These are phyloP conservation scores for Mycena polygramma DNA, from an alignment of 768 basidiomycete genomes.

Conservation along the genomic window DNA sequence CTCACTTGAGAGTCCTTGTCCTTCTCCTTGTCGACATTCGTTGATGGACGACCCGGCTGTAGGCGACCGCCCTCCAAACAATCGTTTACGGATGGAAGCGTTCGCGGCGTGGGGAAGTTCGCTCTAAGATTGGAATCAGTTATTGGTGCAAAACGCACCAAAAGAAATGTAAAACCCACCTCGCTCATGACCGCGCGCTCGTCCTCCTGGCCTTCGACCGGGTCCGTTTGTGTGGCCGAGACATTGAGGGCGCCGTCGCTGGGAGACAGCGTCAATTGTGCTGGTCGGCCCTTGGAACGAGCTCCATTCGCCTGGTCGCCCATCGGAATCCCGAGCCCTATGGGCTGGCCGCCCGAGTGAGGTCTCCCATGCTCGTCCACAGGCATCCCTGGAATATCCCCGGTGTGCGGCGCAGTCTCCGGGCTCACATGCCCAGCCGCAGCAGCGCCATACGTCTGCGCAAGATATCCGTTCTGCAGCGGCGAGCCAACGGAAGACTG, in stretches of 20 bases:
- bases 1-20: slow-evolving; percentile 48
- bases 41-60: slow-evolving; percentile 16
- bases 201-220: slow-evolving; percentile 57
- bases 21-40: slow-evolving; percentile 44
- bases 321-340: slow-evolving; percentile 34
- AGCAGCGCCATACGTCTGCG: slow-evolving; percentile 39
- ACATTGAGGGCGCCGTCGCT: slow-evolving; percentile 71
- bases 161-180: slow-evolving; percentile 54
- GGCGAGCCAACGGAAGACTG: slow-evolving; percentile 38
- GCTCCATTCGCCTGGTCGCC: slow-evolving; percentile 29
- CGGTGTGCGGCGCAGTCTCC: slow-evolving; percentile 36
- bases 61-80: slow-evolving; percentile 61
- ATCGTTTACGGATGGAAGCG: slow-evolving; percentile 57
- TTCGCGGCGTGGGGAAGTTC: slow-evolving; percentile 55
- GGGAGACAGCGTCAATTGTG: slow-evolving; percentile 68
- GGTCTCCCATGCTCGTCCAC: slow-evolving; percentile 3
- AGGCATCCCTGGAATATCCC: slow-evolving; percentile 33
- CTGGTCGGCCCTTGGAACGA: slow-evolving; percentile 59
- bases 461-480: slow-evolving; percentile 34
- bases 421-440: slow-evolving; percentile 43
- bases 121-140: slow-evolving; percentile 52
- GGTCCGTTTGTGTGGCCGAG: slow-evolving; percentile 50
- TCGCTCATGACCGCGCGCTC: slow-evolving; percentile 77
- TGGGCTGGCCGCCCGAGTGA: too few relatives aligned
- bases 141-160: neutral